phyloP scores from a whole-genome alignment of 2,329 filamentous ascomycete species.

The Aspergillus intermedius region DNA sequence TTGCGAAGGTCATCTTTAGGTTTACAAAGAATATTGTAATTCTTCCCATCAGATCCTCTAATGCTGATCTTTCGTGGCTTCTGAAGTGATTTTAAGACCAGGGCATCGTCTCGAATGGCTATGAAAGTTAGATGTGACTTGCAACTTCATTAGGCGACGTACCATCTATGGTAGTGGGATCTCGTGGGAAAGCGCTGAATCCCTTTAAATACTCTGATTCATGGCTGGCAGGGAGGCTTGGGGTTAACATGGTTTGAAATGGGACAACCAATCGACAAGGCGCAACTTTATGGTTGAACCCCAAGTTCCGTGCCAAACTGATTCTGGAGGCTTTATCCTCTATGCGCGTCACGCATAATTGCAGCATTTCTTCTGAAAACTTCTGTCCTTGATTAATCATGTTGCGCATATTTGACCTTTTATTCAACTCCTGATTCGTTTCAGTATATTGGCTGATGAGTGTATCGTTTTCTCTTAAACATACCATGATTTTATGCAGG shows the following conservation, averaged over 20 bases:
- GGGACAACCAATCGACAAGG: constrained; percentile 85
- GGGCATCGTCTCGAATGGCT: constrained; percentile 75
- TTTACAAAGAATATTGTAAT: constrained; percentile 89
- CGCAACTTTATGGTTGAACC: constrained; percentile 75
- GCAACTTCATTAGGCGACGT: constrained; percentile 8
- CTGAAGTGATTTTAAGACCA: constrained; percentile 84
- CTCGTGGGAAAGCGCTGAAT: constrained; percentile 80
- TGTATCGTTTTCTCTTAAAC: constrained; percentile 1
- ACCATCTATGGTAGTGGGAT: constrained; percentile 72
- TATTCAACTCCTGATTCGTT: constrained; percentile 42
- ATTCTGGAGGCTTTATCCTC: constrained; percentile 63
- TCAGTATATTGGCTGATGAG: constrained; percentile 8
- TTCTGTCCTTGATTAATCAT: constrained; percentile 74
- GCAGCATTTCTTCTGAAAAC: constrained; percentile 72
- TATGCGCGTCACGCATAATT: constrained; percentile 74
- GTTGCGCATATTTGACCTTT: constrained; percentile 58
- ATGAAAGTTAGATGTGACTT: constrained; percentile 11
- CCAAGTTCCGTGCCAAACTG: constrained; percentile 69
- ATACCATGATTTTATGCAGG: constrained; percentile 36
- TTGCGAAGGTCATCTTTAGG: constrained; percentile 97
- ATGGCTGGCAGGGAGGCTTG: constrained; percentile 66
- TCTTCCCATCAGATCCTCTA: constrained; percentile 78
- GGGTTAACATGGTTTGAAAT: constrained; percentile 75
- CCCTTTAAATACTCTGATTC: constrained; percentile 61
- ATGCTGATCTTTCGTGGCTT: constrained; percentile 86